Conservation (phyloP, 2,329 filamentous ascomycete species). For the Fusarium solani-melongenae region DNA sequence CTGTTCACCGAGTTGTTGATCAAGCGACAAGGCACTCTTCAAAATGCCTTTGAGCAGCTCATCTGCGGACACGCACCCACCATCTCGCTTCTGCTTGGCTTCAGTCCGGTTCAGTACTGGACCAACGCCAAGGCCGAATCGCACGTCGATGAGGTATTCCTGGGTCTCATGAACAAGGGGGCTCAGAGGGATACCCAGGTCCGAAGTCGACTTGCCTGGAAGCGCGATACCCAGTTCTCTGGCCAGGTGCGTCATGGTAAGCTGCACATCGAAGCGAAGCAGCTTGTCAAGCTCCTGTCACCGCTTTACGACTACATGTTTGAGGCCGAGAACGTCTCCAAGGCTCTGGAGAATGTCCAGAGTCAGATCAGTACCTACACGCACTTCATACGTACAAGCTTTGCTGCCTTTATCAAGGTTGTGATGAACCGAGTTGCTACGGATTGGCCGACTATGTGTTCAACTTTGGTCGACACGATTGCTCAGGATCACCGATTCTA, state of each 20-base stretch:
- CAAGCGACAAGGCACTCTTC: constrained; percentile 39
- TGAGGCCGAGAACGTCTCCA: constrained; percentile 48
- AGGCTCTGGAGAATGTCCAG: constrained; percentile 11
- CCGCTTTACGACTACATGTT: constrained; percentile 60
- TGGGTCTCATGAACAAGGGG: constrained; percentile 34
- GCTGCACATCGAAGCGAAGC: constrained; percentile 49
- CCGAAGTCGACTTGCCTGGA: constrained; percentile 51
- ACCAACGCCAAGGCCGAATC: constrained; percentile 58
- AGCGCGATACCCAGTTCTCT: constrained; percentile 48
- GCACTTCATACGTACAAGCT: constrained; percentile 52
- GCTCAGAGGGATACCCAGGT: constrained; percentile 35
- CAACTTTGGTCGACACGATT: constrained; percentile 45
- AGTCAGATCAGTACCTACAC: constrained; percentile 36
- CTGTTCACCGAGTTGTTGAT: constrained; percentile 61
- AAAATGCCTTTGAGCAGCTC: constrained; percentile 51
- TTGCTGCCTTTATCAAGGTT: constrained; percentile 53
- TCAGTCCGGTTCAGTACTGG: constrained; percentile 62
- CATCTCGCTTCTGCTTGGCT: constrained; percentile 61
- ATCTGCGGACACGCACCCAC: constrained; percentile 60
- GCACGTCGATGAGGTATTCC: constrained; percentile 52
- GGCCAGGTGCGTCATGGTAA: constrained; percentile 30
- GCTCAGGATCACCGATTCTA: constrained; percentile 44
- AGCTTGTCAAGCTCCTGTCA: constrained; percentile 54
- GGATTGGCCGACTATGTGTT: constrained; percentile 48
- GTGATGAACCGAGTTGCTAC: constrained; percentile 49